Percentiles rank a stretch among this genome's conserved stretches.
These are phyloP conservation scores for Annulohypoxylon bovei DNA, from an alignment of 495 filamentous ascomycete genomes.

Conservation along the genomic window DNA sequence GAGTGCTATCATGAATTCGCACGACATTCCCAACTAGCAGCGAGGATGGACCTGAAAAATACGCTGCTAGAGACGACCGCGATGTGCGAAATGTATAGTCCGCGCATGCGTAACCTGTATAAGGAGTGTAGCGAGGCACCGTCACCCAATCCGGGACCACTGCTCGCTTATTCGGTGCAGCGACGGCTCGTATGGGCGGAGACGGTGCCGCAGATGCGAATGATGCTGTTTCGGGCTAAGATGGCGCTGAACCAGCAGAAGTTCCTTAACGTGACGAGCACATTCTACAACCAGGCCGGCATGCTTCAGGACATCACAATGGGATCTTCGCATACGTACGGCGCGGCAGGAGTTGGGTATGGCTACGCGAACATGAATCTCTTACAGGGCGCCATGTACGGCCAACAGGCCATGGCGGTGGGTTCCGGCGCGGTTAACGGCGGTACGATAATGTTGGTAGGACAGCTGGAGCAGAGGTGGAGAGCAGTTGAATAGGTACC, in stretches of 20 bases:
- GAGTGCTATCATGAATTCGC: constrained; percentile 53
- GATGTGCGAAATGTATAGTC: constrained; percentile 52
- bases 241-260: constrained; percentile 36
- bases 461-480: constrained; percentile 36
- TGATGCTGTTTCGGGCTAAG: constrained; percentile 31
- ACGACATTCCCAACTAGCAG: constrained; percentile 41
- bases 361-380: constrained; percentile 36
- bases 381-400: constrained; percentile 31
- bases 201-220: constrained; percentile 40
- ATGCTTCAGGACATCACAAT: constrained; percentile 23
- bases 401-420: constrained; percentile 21
- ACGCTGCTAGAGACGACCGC: constrained; percentile 36
- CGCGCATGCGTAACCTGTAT: constrained; percentile 48
- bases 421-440: constrained; percentile 4
- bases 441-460: background rate
- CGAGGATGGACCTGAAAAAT: constrained; percentile 40
- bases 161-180: constrained; percentile 33
- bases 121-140: constrained; percentile 46
- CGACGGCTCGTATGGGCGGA: constrained; percentile 33
- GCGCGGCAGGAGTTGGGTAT: constrained; percentile 30
- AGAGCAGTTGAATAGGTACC: constrained; percentile 36
- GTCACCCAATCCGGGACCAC: constrained; percentile 11
- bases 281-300: constrained; percentile 8
- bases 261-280: constrained; percentile 22
- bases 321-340: constrained; percentile 24